Evolutionary conservation across 1,284 basidiomycete species (phyloP).

Genomic region (Wolfiporia cocos): DNA sequence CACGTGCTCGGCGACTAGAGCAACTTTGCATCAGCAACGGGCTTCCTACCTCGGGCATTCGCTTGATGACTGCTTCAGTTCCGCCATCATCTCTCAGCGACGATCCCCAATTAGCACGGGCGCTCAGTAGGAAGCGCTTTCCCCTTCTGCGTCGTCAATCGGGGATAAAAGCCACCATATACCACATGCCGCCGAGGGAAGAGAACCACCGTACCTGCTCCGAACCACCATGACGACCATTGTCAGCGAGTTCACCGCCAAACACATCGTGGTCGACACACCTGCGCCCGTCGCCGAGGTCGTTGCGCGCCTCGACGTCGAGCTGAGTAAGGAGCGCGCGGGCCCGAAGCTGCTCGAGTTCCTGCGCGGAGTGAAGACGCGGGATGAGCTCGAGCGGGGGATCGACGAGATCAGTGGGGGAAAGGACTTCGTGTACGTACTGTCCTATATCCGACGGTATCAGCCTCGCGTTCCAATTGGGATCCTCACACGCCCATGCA

Average conservation of each 20-base stretch:
- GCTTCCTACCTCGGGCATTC: too few species aligned
- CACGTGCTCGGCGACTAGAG: too few species aligned
- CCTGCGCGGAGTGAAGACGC: conserved; percentile 25
- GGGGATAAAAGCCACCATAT: too few species aligned
- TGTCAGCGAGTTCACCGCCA: conserved; percentile 23
- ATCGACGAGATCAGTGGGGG: conserved; percentile 24
- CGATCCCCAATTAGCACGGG: too few species aligned
- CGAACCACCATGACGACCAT: conserved; percentile 15
- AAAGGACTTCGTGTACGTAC: conserved; percentile 40
- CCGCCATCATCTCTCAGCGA: too few species aligned
- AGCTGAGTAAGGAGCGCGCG: conserved; percentile 34
- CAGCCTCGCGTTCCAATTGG: too few species aligned
- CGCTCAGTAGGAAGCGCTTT: too few species aligned
- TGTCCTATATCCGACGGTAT: neutral
- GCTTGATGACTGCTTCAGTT: too few species aligned
- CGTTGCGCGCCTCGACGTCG: conserved; percentile 36
- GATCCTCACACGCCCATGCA: neutral
- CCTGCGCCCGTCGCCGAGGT: conserved; percentile 35
- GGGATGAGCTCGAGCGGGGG: conserved; percentile 33
- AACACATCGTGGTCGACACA: conserved; percentile 41
- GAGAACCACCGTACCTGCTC: too few species aligned
- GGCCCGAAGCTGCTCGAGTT: conserved; percentile 22
- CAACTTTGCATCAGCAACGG: too few species aligned
- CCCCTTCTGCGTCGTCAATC: too few species aligned
- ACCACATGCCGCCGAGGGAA: too few species aligned